These are phyloP conservation scores for Exophiala xenobiotica DNA, from an alignment of 2,329 filamentous ascomycete genomes.

Conservation along the genomic window DNA sequence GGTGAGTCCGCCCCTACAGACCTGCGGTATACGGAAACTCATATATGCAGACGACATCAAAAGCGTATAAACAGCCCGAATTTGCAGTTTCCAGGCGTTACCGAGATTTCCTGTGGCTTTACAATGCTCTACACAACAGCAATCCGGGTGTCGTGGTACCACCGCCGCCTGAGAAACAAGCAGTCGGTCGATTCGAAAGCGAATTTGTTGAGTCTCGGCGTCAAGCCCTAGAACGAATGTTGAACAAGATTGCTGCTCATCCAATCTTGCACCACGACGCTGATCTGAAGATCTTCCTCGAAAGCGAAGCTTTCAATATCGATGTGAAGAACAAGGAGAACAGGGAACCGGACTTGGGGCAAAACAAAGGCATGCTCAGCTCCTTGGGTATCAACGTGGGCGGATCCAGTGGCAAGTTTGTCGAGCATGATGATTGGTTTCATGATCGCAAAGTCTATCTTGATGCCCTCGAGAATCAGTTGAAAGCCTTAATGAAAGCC, in stretches of 20 bases:
- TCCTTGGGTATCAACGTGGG: slow-evolving; percentile 78
- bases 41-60: slow-evolving; percentile 75
- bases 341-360: slow-evolving; percentile 77
- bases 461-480: slow-evolving; percentile 86
- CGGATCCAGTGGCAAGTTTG: slow-evolving; percentile 73
- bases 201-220: slow-evolving; percentile 94
- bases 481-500: slow-evolving; percentile 86
- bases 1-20: slow-evolving; percentile 52
- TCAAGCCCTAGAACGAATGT: slow-evolving; percentile 91
- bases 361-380: slow-evolving; percentile 92
- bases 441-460: slow-evolving; percentile 94
- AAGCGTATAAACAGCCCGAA: slow-evolving; percentile 88
- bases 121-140: slow-evolving; percentile 89
- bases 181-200: slow-evolving; percentile 89
- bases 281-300: slow-evolving; percentile 92
- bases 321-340: slow-evolving; percentile 98
- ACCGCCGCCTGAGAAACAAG: slow-evolving; percentile 95
- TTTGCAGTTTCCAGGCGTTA: slow-evolving; percentile 94
- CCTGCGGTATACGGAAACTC: slow-evolving; percentile 14
- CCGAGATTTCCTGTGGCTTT: slow-evolving; percentile 96
- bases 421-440: slow-evolving; percentile 99
- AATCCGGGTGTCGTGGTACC: slow-evolving; percentile 94
- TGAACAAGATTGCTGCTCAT: slow-evolving; percentile 91
- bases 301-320: slow-evolving; percentile 92
- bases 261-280: slow-evolving; percentile 87